A percentile compares a stretch with the other conserved stretches of the same genome.
These are phyloP conservation scores for Blastocladiella emersonii DNA, from an alignment of 371 early-diverging fungal species.

Conservation along the genomic window DNA sequence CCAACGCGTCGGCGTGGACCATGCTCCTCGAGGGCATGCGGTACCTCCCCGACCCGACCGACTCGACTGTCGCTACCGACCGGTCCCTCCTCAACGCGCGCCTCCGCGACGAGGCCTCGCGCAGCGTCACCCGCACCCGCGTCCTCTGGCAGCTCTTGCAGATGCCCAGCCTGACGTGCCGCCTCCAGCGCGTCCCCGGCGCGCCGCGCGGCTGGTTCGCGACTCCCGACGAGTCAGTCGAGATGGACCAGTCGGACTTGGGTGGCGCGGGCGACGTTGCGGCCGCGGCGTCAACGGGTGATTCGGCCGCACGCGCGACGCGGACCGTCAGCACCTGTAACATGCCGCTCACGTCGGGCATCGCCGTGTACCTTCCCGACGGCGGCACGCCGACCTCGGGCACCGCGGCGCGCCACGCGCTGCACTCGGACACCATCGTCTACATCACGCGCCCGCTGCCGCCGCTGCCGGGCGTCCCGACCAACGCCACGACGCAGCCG, in stretches of 20 bases:
- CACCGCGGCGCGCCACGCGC: not conserved
- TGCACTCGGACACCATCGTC: not conserved
- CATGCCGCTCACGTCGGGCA: not conserved
- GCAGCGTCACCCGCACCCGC: not conserved
- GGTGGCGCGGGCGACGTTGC: not conserved
- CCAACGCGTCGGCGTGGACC: not conserved
- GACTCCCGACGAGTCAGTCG: not conserved
- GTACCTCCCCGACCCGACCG: not conserved
- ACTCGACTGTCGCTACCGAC: not conserved
- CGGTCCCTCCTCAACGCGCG: not conserved
- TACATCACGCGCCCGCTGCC: not conserved
- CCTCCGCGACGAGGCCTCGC: not conserved
- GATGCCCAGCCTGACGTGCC: not conserved
- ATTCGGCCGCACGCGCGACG: not conserved
- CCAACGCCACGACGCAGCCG: constrained; percentile 12
- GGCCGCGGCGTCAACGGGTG: not conserved
- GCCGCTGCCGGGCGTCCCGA: constrained; percentile 11
- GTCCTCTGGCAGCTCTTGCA: constrained; percentile 3
- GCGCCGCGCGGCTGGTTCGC: constrained; percentile 1
- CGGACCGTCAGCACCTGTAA: not conserved
- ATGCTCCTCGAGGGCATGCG: constrained; percentile 4
- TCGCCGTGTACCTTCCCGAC: not conserved
- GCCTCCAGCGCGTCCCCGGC: constrained; percentile 1
- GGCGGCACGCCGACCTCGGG: not conserved
- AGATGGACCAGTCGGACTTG: not conserved